Base-by-base conservation (phyloP, 306 rosid species). In the Acacia confusa region DNA sequence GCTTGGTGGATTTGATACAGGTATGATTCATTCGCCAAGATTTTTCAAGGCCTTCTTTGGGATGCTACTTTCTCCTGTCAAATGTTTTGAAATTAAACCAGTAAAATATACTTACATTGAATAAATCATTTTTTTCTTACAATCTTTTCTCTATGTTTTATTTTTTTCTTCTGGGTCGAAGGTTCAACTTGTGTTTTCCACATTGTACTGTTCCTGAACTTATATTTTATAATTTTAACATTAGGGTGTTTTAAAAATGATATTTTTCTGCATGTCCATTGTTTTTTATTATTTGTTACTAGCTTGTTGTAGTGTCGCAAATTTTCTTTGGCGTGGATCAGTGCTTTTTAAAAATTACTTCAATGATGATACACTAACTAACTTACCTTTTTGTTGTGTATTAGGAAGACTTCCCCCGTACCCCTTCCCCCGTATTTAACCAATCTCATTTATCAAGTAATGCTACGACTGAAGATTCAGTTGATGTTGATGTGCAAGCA, bases 331-430 rank as follows among this genome's bases (percentile, higher is more conserved):
- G 63, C 7, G 20, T 40, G 20, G 3, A 25, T 16, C 17, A 17
- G n/a, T 55, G 58, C 1, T 17, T 30, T 43, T 12, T 53, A 38
- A 1, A 14, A 28, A 43, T 30, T 30, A 17, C 25, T 38, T 13
- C 43, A n/a, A 17, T 19, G 28, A 61, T 76, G 58, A 15, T 34
- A 57, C 14, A 20, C 65, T 73, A 11, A 73, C 50, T 2, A 50
- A 28, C 58, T 27, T 67, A 30, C 71, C 61, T 81, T 1, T 78
- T 79, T 79, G 2, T 80, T 82, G 27, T 77, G 58, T 78, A 79
- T 65, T 74, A 89, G 95, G 89, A 89, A 77, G 95, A 89, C 84
- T 91, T 87, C 72, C 91, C 92, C 55, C 90, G 90, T n/a, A 87
- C 91, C 8, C 91, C 91, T 44, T 91, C 92, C 82, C 89, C 92